Evolutionary conservation across 768 basidiomycete genomes (phyloP), one percentile per base, ranked within the genome.

Genomic region (Psilocybe cubensis): DNA sequence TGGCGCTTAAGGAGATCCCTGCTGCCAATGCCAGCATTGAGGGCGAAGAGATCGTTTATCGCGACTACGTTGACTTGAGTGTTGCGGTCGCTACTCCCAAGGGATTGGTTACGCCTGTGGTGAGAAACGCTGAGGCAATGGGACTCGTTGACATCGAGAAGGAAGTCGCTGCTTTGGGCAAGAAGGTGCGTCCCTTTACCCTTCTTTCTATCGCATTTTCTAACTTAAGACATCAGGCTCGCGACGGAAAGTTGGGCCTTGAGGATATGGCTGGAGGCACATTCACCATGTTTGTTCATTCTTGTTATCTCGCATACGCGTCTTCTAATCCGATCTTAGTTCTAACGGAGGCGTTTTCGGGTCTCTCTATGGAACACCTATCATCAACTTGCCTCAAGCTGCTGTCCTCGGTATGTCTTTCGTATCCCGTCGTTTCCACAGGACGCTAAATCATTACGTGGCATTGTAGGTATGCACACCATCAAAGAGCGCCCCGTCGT

Each of bases 291-390:
- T 94, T 63, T 62, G 89, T 77, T 33, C 40, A 17, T 31, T 27
- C 29, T 49, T 27, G 20, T 28, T 0, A 12, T 57, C 21, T 42
- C 43, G 4, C 29, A 29, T 53, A 8, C 24, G 42, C 21, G 28
- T n/a, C 23, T 40, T 20, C 43, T 66, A 14, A 62, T 21, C 5
- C 25, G 27, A 33, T 59, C 25, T 21, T 60, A 96, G 94, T 73
- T 98, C 97, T 38, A 99, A 99, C 69, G 97, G 96, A 43, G 96
- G 96, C 66, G 96, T 99, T 70, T 99, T 99, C 68, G 96, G 96
- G 42, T 96, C 94, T 47, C 78, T 99, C 47, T 97, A 89, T 68
- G 96, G 96, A 38, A 99, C 96, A n/a, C 96, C 96, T 33, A 99
- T 99, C 69, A 96, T 98, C 77, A 98, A 98, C 80, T 79, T 96